A percentile compares a stretch with the other conserved stretches of the same genome.
phyloP scores from a whole-genome alignment of 768 basidiomycete species.

The Lactarius vividus region DNA sequence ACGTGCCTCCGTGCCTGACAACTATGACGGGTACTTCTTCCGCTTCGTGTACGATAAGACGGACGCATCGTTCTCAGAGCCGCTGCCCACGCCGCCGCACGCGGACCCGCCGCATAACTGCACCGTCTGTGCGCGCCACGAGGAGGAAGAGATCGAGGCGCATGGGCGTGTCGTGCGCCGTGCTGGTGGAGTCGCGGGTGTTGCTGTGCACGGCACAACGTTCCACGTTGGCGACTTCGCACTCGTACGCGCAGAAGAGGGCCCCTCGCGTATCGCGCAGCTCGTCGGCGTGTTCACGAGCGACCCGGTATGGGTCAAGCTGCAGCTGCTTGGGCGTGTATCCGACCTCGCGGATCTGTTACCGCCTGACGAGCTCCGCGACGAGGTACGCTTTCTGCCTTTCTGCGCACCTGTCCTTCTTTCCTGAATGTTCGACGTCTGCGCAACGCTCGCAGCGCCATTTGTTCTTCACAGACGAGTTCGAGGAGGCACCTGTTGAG shows the following conservation, averaged over 20 bases:
- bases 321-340: constrained; percentile 50
- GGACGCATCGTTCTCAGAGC: constrained; percentile 46
- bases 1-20: not conserved
- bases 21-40: constrained; percentile 23
- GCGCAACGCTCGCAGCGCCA: constrained; percentile 45
- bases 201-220: constrained; percentile 44
- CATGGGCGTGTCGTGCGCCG: constrained; percentile 31
- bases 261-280: constrained; percentile 58
- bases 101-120: constrained; percentile 51
- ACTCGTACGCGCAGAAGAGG: constrained; percentile 45
- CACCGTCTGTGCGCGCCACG: constrained; percentile 42
- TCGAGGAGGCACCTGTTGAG: constrained; percentile 34
- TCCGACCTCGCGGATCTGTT: constrained; percentile 38
- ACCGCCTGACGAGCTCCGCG: constrained; percentile 43
- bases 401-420: not conserved
- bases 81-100: constrained; percentile 34
- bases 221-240: constrained; percentile 67
- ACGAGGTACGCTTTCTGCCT: constrained; percentile 47
- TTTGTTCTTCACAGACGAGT: constrained; percentile 55
- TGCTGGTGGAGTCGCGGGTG: constrained; percentile 33
- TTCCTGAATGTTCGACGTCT: not conserved
- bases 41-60: constrained; percentile 46
- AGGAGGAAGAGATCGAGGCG: constrained; percentile 34
- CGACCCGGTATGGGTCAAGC: constrained; percentile 12
- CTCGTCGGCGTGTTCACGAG: constrained; percentile 38